A percentile compares a stretch with the other conserved stretches of the same genome.
Evolutionary conservation across 2,329 filamentous ascomycete genomes (phyloP).

Genomic region (Dryadomyces sulphureus): DNA sequence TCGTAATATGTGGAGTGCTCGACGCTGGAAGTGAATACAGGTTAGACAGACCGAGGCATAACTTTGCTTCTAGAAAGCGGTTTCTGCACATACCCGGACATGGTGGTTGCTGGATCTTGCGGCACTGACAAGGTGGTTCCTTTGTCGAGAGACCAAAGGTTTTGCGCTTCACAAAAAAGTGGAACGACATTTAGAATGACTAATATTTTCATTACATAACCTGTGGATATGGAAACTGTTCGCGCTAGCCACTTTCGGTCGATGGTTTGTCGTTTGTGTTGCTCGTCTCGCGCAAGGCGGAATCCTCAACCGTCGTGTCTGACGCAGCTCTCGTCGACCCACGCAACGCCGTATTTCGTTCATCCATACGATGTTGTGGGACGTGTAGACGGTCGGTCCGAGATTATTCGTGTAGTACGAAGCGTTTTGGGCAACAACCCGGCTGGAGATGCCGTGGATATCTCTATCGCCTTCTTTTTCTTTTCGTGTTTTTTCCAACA

Average conservation of each 20-base stretch:
- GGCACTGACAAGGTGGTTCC: not conserved
- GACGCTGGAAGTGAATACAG: constrained; percentile 17
- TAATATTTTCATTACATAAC: too few species aligned
- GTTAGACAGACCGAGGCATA: not conserved
- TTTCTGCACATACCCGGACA: constrained; percentile 8
- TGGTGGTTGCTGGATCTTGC: not conserved
- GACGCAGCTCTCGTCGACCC: not conserved
- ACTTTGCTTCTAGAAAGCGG: not conserved
- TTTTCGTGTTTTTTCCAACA: not conserved
- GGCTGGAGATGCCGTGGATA: not conserved
- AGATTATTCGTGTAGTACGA: not conserved
- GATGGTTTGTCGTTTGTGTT: not conserved
- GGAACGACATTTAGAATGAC: not conserved
- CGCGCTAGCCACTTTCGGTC: not conserved
- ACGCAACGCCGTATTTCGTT: not conserved
- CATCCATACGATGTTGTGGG: not conserved
- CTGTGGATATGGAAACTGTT: too few species aligned
- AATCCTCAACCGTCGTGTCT: constrained; percentile 1
- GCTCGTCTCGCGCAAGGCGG: not conserved
- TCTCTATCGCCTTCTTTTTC: not conserved
- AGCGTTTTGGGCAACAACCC: not conserved
- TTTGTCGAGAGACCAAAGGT: not conserved
- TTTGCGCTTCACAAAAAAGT: not conserved
- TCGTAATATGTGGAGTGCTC: constrained; percentile 73
- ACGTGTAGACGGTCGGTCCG: not conserved